Evolutionary conservation across 495 filamentous ascomycete genomes (phyloP).

Genomic region (Aspergillus ostianus): DNA sequence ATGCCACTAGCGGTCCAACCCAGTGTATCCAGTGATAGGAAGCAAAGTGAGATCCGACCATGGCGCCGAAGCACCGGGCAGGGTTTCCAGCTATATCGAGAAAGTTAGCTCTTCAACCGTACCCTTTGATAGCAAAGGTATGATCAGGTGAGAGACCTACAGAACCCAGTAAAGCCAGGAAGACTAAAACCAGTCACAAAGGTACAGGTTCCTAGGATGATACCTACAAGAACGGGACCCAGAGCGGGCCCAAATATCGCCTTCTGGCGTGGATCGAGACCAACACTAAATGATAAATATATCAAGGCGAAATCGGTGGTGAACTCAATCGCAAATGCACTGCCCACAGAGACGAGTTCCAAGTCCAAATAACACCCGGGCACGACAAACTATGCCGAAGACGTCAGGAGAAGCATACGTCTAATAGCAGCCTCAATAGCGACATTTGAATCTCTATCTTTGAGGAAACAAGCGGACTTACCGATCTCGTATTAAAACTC

Average conservation of each 20-base stretch:
- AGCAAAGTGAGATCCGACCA: slow-evolving; percentile 29
- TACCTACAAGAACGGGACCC: slow-evolving; percentile 51
- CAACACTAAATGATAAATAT: slow-evolving; percentile 46
- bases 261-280: slow-evolving; percentile 53
- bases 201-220: slow-evolving; percentile 43
- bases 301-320: slow-evolving; percentile 38
- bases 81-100: slow-evolving; percentile 28
- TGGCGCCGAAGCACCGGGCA: slow-evolving; percentile 31
- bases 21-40: slow-evolving; percentile 37
- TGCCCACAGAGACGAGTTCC: slow-evolving; percentile 22
- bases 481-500: too few species aligned
- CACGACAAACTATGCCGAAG: slow-evolving; percentile 27
- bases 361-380: slow-evolving; percentile 33
- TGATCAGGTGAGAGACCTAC: slow-evolving; percentile 21
- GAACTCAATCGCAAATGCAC: slow-evolving; percentile 45
- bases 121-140: background rate
- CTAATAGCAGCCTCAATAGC: slow-evolving; percentile 24
- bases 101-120: background rate
- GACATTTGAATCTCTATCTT: too few species aligned
- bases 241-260: slow-evolving; percentile 48
- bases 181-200: slow-evolving; percentile 45
- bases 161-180: slow-evolving; percentile 41
- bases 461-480: too few species aligned
- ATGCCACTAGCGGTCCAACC: too few species aligned
- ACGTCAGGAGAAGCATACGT: too few species aligned